Percentiles rank a stretch among this genome's conserved stretches.
Evolutionary conservation across 176 grass and related monocot genomes (phyloP).

Genomic region (Oropetium thomaeum): DNA sequence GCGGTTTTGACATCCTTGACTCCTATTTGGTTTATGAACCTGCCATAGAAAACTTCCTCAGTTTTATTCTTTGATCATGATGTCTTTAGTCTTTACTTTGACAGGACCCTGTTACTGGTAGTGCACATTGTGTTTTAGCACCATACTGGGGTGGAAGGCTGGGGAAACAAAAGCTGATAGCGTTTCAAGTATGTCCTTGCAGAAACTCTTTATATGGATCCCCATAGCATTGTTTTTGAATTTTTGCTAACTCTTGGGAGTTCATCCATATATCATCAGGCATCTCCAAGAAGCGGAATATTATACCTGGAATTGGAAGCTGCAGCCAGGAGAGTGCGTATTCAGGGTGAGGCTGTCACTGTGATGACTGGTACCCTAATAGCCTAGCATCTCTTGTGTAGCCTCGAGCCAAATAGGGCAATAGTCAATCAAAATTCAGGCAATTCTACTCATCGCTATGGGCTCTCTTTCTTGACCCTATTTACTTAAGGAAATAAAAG

Average conservation of each 20-base stretch:
- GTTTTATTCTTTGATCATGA: neutral
- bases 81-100: neutral
- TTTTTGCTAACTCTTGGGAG: neutral
- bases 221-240: neutral
- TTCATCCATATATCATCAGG: conserved; percentile 29
- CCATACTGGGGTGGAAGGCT: conserved; percentile 71
- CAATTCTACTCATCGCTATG: neutral
- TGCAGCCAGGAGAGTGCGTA: conserved; percentile 42
- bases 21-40: neutral
- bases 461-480: neutral
- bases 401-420: neutral
- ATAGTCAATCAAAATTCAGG: neutral
- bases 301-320: conserved; percentile 57
- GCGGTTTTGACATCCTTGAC: neutral
- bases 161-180: conserved; percentile 50
- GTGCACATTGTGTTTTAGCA: conserved; percentile 58
- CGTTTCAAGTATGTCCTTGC: conserved; percentile 51
- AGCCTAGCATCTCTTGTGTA: neutral
- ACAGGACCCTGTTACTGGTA: conserved; percentile 76
- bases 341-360: conserved; percentile 69
- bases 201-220: neutral
- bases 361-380: conserved; percentile 17
- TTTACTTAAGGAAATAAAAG: neutral
- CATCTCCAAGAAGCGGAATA: conserved; percentile 61
- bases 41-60: neutral